Evolutionary conservation across 1,139 yeast species (phyloP).

Genomic region (Suhomyces bribrorum): DNA sequence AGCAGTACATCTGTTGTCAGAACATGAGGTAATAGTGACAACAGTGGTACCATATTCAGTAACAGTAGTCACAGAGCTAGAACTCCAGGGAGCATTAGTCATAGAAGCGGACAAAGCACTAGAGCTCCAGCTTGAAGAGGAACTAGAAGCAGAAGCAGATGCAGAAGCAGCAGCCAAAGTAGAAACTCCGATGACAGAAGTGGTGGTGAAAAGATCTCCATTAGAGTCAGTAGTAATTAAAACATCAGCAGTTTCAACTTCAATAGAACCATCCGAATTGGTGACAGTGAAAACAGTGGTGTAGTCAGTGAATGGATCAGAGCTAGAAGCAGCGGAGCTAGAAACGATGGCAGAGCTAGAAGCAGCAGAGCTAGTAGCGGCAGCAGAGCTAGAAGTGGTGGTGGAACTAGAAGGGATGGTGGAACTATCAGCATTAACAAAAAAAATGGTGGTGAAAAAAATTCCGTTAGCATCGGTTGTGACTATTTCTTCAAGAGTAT

Average conservation of each 20-base stretch:
- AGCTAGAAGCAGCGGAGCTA: not conserved
- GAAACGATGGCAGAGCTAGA: not conserved
- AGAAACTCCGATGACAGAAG: slow-evolving; percentile 1
- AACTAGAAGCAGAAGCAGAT: slow-evolving; percentile 3
- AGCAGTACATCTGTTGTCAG: slow-evolving; percentile 34
- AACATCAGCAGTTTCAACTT: not conserved
- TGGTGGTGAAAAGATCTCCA: slow-evolving; percentile 4
- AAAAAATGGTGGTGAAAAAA: no score
- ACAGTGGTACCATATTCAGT: slow-evolving; percentile 22
- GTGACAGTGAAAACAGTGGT: not conserved
- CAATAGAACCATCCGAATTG: not conserved
- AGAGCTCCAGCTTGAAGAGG: not conserved
- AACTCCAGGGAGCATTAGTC: no score
- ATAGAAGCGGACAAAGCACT: not conserved
- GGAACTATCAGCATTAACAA: not conserved
- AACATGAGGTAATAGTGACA: slow-evolving; percentile 49
- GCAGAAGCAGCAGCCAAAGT: slow-evolving; percentile 13
- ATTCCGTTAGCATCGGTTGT: no score
- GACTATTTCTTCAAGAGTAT: no score
- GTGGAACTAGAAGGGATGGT: not conserved
- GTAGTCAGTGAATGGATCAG: not conserved
- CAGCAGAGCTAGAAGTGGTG: not conserved
- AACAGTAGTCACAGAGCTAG: slow-evolving; percentile 12
- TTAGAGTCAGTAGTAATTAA: slow-evolving; percentile 4
- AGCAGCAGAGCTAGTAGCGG: not conserved